Conservation (phyloP, 2,329 filamentous ascomycete genomes). For the Aureobasidium sp. region DNA sequence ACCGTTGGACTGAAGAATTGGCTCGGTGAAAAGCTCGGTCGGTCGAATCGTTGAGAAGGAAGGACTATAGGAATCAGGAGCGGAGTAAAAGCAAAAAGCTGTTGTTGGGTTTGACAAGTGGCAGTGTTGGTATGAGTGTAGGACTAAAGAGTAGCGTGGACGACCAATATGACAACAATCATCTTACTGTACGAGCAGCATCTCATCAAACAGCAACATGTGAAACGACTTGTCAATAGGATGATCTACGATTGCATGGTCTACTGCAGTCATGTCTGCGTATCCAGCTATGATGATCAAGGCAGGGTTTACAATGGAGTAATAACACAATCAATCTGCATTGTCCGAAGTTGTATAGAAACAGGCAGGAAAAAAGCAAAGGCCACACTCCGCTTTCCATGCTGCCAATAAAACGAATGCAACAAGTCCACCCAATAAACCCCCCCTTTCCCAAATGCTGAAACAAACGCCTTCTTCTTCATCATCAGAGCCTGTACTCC, state of each 20-base stretch:
- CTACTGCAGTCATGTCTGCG: too few species aligned
- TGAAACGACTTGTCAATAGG: too few species aligned
- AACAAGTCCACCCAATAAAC: background rate
- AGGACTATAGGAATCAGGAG: too few species aligned
- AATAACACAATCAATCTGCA: background rate
- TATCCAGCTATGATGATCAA: background rate
- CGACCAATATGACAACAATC: background rate
- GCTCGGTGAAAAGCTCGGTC: constrained; percentile 12
- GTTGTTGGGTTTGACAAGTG: background rate
- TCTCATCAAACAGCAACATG: background rate
- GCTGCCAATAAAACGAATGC: background rate
- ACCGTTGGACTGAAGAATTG: constrained; percentile 22
- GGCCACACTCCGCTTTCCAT: background rate
- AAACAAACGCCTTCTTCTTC: constrained; percentile 15
- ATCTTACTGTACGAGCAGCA: background rate
- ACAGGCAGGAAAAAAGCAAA: background rate
- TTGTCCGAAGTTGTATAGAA: background rate
- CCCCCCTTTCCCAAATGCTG: background rate
- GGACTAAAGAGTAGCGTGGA: background rate
- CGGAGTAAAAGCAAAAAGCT: too few species aligned
- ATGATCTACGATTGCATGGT: too few species aligned
- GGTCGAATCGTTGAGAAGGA: background rate
- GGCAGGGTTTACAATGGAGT: background rate
- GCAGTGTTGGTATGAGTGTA: background rate
- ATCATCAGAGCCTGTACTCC: constrained; percentile 17